Evolutionary conservation across 805 yeast genomes (phyloP).

Genomic region (Maudiozyma saulgeensis): DNA sequence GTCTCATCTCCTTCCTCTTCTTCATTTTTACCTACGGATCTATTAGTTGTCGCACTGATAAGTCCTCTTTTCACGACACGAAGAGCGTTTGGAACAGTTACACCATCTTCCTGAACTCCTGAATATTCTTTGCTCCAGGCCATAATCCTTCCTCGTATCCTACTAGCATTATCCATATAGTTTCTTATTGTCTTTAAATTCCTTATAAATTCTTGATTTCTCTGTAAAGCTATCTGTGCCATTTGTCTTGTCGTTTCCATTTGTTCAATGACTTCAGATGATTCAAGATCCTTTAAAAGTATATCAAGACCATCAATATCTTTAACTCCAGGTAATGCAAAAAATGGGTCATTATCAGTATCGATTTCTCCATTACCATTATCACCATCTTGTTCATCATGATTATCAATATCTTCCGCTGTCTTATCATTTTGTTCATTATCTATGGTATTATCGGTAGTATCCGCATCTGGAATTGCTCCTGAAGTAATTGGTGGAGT

Average conservation of each 20-base stretch:
- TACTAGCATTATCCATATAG: conserved; percentile 69
- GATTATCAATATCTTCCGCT: conserved; percentile 4
- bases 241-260: conserved; percentile 66
- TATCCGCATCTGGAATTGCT: not conserved
- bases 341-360: conserved; percentile 48
- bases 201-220: conserved; percentile 78
- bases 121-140: conserved; percentile 84
- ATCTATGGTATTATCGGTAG: not conserved
- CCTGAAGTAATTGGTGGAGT: not conserved
- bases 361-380: conserved; percentile 1
- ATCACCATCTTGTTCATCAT: conserved; percentile 4
- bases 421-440: conserved; percentile 9
- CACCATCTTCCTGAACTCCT: conserved; percentile 46
- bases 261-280: conserved; percentile 32
- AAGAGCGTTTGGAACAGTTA: conserved; percentile 30
- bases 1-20: conserved; percentile 2
- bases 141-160: conserved; percentile 57
- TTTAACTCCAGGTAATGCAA: conserved; percentile 42
- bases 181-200: conserved; percentile 64
- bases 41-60: conserved; percentile 30
- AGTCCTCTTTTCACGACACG: conserved; percentile 29
- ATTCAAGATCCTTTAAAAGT: conserved; percentile 3
- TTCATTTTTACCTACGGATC: conserved; percentile 14
- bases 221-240: conserved; percentile 70
- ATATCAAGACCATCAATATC: conserved; percentile 9